phyloP scores from a whole-genome alignment of 768 basidiomycete species.

The Leucogyrophana mollusca region DNA sequence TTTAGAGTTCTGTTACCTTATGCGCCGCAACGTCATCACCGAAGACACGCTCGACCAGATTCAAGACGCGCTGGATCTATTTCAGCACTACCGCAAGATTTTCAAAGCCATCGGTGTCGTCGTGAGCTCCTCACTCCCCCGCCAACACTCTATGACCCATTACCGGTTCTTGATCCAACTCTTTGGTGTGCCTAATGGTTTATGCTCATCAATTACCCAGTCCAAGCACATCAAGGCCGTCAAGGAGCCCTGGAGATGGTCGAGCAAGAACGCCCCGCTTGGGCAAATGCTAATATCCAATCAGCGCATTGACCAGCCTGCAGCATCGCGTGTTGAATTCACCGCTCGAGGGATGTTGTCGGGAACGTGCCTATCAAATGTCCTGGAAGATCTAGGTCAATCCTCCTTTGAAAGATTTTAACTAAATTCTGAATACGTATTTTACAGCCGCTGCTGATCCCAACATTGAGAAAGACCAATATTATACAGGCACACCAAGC shows the following conservation, averaged over 20 bases:
- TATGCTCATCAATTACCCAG: slow-evolving; percentile 24
- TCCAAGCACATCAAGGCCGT: slow-evolving; percentile 25
- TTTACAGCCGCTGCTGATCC: no score
- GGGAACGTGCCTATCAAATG: neutral
- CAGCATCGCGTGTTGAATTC: slow-evolving; percentile 14
- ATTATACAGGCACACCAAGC: no score
- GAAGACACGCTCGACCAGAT: slow-evolving; percentile 17
- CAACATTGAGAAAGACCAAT: neutral
- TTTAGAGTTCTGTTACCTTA: slow-evolving; percentile 23
- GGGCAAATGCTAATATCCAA: slow-evolving; percentile 21
- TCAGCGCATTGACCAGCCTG: slow-evolving; percentile 18
- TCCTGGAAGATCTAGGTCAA: neutral
- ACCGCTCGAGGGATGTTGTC: slow-evolving; percentile 15
- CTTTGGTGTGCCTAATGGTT: slow-evolving; percentile 19
- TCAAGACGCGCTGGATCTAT: slow-evolving; percentile 12
- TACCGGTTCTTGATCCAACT: slow-evolving; percentile 12
- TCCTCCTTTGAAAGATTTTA: no score
- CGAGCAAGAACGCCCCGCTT: slow-evolving; percentile 17
- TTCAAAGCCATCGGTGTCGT: slow-evolving; percentile 15
- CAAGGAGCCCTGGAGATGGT: slow-evolving; percentile 21
- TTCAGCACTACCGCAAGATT: slow-evolving; percentile 18
- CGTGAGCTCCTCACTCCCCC: slow-evolving; percentile 9
- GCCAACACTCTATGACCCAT: slow-evolving; percentile 16
- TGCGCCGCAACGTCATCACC: slow-evolving; percentile 9
- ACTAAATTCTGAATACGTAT: no score